These are phyloP conservation scores for Ustilago tritici DNA, from an alignment of 1,284 basidiomycete genomes.

Conservation along the genomic window DNA sequence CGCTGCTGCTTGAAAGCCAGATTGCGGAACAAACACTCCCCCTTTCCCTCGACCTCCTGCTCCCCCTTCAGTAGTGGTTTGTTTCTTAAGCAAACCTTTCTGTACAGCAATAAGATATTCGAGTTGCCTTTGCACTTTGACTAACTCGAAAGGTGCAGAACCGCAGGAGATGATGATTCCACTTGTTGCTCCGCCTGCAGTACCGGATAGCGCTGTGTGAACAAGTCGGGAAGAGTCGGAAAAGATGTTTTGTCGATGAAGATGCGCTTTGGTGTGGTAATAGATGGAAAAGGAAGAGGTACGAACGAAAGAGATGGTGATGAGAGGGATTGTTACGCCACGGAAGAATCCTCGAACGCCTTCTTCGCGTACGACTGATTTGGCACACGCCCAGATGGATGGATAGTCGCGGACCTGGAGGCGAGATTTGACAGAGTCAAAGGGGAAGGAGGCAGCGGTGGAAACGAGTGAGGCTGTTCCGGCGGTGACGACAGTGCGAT, in stretches of 20 bases:
- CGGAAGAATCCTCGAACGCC: slow-evolving; percentile 91
- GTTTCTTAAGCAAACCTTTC: slow-evolving; percentile 73
- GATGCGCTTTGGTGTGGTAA: slow-evolving; percentile 84
- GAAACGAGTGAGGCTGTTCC: slow-evolving; percentile 67
- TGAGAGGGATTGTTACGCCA: slow-evolving; percentile 82
- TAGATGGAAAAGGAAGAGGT: slow-evolving; percentile 92
- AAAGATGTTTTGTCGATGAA: slow-evolving; percentile 71
- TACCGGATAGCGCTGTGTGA: slow-evolving; percentile 61
- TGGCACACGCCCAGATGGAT: slow-evolving; percentile 63
- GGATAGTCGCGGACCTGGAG: slow-evolving; percentile 68
- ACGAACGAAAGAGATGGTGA: slow-evolving; percentile 97
- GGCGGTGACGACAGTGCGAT: slow-evolving; percentile 66
- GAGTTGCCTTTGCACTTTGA: slow-evolving; percentile 86
- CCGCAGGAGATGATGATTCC: slow-evolving; percentile 79
- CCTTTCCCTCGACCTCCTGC: background rate
- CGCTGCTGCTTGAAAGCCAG: slow-evolving; percentile 62
- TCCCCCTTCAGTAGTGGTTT: background rate
- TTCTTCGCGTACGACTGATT: slow-evolving; percentile 80
- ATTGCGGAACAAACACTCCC: slow-evolving; percentile 55
- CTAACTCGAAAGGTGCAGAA: slow-evolving; percentile 83
- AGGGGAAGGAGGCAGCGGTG: slow-evolving; percentile 66
- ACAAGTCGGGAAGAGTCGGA: slow-evolving; percentile 28
- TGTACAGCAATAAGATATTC: slow-evolving; percentile 90
- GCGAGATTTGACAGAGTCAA: slow-evolving; percentile 66
- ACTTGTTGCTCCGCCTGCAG: slow-evolving; percentile 79